phyloP scores from a whole-genome alignment of 257 asterid species.

The Handroanthus guayacan region DNA sequence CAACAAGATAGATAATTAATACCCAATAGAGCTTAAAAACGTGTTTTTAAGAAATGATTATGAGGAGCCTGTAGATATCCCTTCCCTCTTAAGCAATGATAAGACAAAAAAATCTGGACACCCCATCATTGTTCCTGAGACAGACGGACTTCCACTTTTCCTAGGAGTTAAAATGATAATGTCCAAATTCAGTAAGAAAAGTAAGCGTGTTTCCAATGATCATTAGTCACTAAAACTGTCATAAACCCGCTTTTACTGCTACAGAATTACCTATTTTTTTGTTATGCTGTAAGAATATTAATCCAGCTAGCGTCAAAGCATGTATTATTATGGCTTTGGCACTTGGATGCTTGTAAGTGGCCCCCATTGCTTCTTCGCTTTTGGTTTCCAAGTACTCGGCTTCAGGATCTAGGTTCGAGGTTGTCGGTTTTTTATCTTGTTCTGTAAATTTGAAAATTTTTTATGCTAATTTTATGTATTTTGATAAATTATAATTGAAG shows the following conservation, averaged over 20 bases:
- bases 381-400: background rate
- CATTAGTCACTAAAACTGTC: background rate
- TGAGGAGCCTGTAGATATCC: conserved; percentile 11
- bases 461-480: no score
- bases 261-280: background rate
- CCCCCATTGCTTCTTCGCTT: background rate
- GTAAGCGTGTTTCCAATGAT: background rate
- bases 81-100: conserved; percentile 37
- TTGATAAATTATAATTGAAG: no score
- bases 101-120: conserved; percentile 25
- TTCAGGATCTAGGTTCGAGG: background rate
- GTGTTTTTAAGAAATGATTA: conserved; percentile 37
- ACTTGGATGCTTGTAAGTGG: conserved; percentile 15
- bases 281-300: background rate
- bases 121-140: conserved; percentile 16
- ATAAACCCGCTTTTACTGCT: conserved; percentile 1
- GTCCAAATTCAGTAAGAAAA: conserved; percentile 14
- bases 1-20: background rate
- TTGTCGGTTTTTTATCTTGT: background rate
- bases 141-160: conserved; percentile 13
- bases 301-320: background rate
- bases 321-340: background rate
- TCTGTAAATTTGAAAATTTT: no score
- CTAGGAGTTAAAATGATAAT: conserved; percentile 21
- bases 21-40: background rate